Evolutionary conservation across 805 yeast genomes (phyloP), one percentile per base, ranked within the genome.

Genomic region (Yarrowia hollandica): DNA sequence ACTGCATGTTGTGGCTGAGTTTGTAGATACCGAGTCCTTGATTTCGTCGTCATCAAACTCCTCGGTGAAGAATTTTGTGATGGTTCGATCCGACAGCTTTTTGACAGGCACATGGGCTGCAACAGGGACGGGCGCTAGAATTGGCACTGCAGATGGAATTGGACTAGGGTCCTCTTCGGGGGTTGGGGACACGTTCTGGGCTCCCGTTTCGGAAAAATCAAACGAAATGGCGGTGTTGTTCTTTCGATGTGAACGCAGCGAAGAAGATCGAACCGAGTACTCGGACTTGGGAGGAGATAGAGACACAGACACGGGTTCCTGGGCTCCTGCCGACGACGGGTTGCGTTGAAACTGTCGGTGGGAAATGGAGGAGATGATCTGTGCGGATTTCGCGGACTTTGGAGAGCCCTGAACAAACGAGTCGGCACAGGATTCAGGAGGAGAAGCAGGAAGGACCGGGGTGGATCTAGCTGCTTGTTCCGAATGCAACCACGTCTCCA

Each of bases 121-220:
- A n/a, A n/a, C n/a, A n/a, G n/a, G n/a, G n/a, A n/a, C n/a, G n/a
- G n/a, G n/a, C n/a, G n/a, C n/a, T n/a, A n/a, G n/a, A n/a, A n/a
- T n/a, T n/a, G n/a, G n/a, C n/a, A n/a, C n/a, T n/a, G n/a, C n/a
- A n/a, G n/a, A n/a, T n/a, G n/a, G n/a, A n/a, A n/a, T n/a, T n/a
- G n/a, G n/a, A n/a, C n/a, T n/a, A n/a, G n/a, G n/a, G n/a, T n/a
- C n/a, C n/a, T n/a, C n/a, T n/a, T n/a, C n/a, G n/a, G n/a, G n/a
- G n/a, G n/a, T n/a, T n/a, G n/a, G 19, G 4, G 33, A 26, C 3
- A 16, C 23, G 16, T 41, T 30, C 5, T 30, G 52, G 26, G 35
- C 14, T 10, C 18, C 52, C 5, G 52, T 19, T 19, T 44, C 52
- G 1, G 52, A 44, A n/a, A 44, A 44, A n/a, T 44, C 52, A 44